These are phyloP conservation scores for Lachnellula arida DNA, from an alignment of 2,329 filamentous ascomycete genomes.

Conservation along the genomic window DNA sequence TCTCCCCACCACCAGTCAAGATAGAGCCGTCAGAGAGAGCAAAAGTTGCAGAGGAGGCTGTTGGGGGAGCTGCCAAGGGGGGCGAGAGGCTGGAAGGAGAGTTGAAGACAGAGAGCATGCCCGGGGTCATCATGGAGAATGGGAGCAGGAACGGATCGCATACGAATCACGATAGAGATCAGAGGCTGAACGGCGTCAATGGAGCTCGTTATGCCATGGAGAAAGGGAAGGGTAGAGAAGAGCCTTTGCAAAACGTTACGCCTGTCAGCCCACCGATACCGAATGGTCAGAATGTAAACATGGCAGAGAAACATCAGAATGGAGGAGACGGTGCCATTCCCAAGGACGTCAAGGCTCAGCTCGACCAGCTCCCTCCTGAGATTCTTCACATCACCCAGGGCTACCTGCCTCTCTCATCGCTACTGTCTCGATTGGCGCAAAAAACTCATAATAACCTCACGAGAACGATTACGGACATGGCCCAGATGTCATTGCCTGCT, in stretches of 20 bases:
- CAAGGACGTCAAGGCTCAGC: conserved; percentile 34
- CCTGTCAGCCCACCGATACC: conserved; percentile 26
- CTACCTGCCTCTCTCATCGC: conserved; percentile 68
- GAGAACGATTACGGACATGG: conserved; percentile 65
- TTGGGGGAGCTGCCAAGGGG: conserved; percentile 25
- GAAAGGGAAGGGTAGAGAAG: conserved; percentile 25
- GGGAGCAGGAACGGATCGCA: conserved; percentile 48
- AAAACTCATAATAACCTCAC: conserved; percentile 75
- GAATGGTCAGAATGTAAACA: conserved; percentile 27
- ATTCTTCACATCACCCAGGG: conserved; percentile 68
- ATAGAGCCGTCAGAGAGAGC: conserved; percentile 31
- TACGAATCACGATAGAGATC: conserved; percentile 52
- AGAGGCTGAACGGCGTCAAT: conserved; percentile 41
- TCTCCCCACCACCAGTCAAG: conserved; percentile 26
- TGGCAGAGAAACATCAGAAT: conserved; percentile 16
- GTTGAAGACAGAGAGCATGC: conserved; percentile 38
- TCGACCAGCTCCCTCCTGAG: conserved; percentile 57
- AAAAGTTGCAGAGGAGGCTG: conserved; percentile 25
- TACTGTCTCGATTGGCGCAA: conserved; percentile 77
- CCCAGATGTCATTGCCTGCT: conserved; percentile 58
- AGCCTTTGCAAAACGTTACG: conserved; percentile 27
- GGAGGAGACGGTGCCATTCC: conserved; percentile 17
- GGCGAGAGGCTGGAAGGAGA: conserved; percentile 22
- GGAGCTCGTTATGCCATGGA: conserved; percentile 34
- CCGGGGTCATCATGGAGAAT: conserved; percentile 53